phyloP scores from a whole-genome alignment of 192 early-diverging fungal genomes.

The Backusella circina region DNA sequence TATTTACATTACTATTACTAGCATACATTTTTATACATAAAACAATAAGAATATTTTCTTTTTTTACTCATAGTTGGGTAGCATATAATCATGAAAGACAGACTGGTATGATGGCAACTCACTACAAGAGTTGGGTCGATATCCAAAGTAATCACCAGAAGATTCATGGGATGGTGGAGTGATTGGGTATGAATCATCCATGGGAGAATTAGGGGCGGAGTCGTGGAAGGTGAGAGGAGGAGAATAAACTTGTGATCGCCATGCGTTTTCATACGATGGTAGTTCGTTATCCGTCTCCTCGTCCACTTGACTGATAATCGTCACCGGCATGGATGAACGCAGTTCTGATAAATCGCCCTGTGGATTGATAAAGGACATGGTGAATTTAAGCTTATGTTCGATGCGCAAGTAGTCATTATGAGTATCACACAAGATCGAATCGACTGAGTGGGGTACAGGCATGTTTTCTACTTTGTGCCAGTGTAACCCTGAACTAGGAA shows the following conservation, averaged over 20 bases:
- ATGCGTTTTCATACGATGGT: slow-evolving; percentile 36
- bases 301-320: slow-evolving; percentile 11
- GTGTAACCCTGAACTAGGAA: background rate
- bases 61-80: background rate
- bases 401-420: slow-evolving; percentile 27
- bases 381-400: slow-evolving; percentile 35
- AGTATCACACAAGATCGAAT: slow-evolving; percentile 26
- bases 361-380: slow-evolving; percentile 20
- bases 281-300: slow-evolving; percentile 23
- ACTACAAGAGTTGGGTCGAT: background rate
- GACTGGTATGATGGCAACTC: slow-evolving; percentile 1
- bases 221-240: background rate
- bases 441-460: slow-evolving; percentile 13
- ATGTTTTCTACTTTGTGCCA: slow-evolving; percentile 27
- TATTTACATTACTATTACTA: background rate
- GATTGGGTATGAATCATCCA: background rate
- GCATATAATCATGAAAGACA: background rate
- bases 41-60: background rate
- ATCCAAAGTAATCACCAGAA: background rate
- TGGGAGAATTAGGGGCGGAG: slow-evolving; percentile 4
- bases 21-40: too few species aligned
- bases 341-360: slow-evolving; percentile 33
- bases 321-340: slow-evolving; percentile 26
- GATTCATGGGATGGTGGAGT: slow-evolving; percentile 1
- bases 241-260: slow-evolving; percentile 18